Percentiles rank a stretch among this genome's conserved stretches.
These are phyloP conservation scores for Veloboletus limbatus DNA, from an alignment of 1,284 basidiomycete species.

Conservation along the genomic window DNA sequence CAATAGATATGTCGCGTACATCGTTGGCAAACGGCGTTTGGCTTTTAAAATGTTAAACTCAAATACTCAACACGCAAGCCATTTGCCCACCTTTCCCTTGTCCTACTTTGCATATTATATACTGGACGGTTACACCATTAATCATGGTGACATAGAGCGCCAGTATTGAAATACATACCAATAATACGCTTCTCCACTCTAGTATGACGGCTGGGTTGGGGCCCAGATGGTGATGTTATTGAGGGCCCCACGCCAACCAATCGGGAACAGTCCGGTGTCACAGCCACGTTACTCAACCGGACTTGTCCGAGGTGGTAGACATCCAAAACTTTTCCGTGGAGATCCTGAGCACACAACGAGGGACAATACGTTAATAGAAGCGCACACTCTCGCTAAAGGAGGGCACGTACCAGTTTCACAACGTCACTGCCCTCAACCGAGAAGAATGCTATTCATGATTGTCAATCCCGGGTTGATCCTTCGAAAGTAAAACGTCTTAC, in stretches of 20 bases:
- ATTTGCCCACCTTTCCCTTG: slow-evolving; percentile 60
- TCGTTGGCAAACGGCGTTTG: slow-evolving; percentile 78
- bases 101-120: slow-evolving; percentile 64
- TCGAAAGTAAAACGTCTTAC: slow-evolving; percentile 35
- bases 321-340: slow-evolving; percentile 57
- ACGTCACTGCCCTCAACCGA: slow-evolving; percentile 55
- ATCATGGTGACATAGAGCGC: background rate
- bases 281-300: slow-evolving; percentile 69
- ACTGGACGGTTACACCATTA: slow-evolving; percentile 39
- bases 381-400: slow-evolving; percentile 7
- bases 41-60: slow-evolving; percentile 36
- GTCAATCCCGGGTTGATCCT: slow-evolving; percentile 14
- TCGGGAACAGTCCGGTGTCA: slow-evolving; percentile 63
- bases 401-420: slow-evolving; percentile 42
- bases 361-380: slow-evolving; percentile 16
- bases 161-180: slow-evolving; percentile 41
- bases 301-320: slow-evolving; percentile 64
- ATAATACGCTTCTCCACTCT: slow-evolving; percentile 74
- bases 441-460: slow-evolving; percentile 44
- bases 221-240: slow-evolving; percentile 56
- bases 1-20: slow-evolving; percentile 69
- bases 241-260: slow-evolving; percentile 72
- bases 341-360: slow-evolving; percentile 39
- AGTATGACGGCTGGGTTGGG: slow-evolving; percentile 66
- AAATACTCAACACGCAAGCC: background rate